Evolutionary conservation across 2,329 filamentous ascomycete genomes (phyloP).

Genomic region (Pseudocercospora musae): DNA sequence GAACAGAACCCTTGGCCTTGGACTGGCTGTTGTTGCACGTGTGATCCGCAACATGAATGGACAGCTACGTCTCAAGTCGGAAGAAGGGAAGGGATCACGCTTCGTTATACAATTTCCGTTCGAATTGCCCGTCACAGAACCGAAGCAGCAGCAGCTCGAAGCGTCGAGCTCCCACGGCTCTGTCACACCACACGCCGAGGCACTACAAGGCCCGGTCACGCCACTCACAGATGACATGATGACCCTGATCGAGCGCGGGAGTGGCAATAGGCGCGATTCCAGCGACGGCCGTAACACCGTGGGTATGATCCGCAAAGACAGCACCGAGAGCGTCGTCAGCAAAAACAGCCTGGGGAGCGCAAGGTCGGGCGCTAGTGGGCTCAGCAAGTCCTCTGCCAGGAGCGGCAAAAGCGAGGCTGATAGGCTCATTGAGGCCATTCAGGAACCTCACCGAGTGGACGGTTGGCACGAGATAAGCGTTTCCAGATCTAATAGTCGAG

Average conservation of each 20-base stretch:
- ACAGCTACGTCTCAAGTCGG: slow-evolving; percentile 78
- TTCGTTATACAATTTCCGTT: slow-evolving; percentile 81
- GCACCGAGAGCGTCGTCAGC: slow-evolving; percentile 50
- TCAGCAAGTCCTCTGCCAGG: slow-evolving; percentile 29
- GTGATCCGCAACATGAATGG: slow-evolving; percentile 89
- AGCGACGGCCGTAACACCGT: slow-evolving; percentile 6
- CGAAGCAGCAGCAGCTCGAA: slow-evolving; percentile 19
- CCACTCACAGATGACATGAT: slow-evolving; percentile 50
- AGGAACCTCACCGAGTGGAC: slow-evolving; percentile 50
- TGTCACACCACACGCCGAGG: slow-evolving; percentile 27
- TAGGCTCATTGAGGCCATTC: slow-evolving; percentile 68
- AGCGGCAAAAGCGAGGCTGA: slow-evolving; percentile 63
- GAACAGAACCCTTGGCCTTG: slow-evolving; percentile 65
- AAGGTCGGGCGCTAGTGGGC: slow-evolving; percentile 36
- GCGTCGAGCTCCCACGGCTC: slow-evolving; percentile 20
- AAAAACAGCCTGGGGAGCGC: slow-evolving; percentile 50
- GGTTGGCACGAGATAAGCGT: slow-evolving; percentile 26
- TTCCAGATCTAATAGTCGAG: slow-evolving; percentile 22
- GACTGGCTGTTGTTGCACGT: slow-evolving; percentile 81
- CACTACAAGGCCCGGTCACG: slow-evolving; percentile 8
- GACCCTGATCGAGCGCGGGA: slow-evolving; percentile 56
- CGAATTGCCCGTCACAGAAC: slow-evolving; percentile 52
- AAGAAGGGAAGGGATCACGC: slow-evolving; percentile 74
- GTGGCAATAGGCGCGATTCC: slow-evolving; percentile 22
- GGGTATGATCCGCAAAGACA: slow-evolving; percentile 33